phyloP scores from a whole-genome alignment of 352 stramenopile species.

The Thalassiosira ordinaria region DNA sequence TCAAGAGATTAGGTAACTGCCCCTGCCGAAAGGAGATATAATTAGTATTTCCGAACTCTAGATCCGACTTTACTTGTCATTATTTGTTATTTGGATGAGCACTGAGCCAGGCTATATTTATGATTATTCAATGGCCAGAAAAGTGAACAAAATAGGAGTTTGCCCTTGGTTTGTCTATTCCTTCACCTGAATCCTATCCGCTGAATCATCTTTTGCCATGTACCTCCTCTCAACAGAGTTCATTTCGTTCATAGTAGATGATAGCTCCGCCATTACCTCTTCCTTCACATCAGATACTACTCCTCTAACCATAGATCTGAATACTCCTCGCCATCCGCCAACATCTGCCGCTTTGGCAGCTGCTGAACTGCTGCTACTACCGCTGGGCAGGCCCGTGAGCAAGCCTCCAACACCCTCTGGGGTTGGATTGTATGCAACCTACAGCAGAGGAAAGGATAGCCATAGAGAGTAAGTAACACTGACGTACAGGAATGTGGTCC shows the following conservation, averaged over 20 bases:
- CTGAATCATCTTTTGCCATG: conserved; percentile 49
- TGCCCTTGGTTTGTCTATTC: no score
- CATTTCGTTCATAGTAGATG: conserved; percentile 14
- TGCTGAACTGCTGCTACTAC: conserved; percentile 15
- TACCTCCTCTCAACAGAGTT: conserved; percentile 46
- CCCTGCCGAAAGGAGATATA: no score
- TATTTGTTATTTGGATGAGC: no score
- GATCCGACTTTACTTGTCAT: no score
- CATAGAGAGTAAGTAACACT: no score
- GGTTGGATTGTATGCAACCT: conserved; percentile 57
- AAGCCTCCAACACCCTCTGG: conserved; percentile 24
- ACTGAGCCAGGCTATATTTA: no score
- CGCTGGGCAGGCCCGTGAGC: conserved; percentile 22
- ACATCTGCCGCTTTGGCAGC: conserved; percentile 1
- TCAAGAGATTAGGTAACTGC: no score
- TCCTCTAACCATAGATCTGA: conserved; percentile 29
- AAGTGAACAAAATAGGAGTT: no score
- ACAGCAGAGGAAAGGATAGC: not conserved
- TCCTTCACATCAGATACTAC: conserved; percentile 50
- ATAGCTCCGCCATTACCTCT: conserved; percentile 48
- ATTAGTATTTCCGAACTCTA: no score
- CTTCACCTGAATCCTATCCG: conserved; percentile 30
- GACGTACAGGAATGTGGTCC: no score
- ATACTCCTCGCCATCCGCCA: conserved; percentile 36
- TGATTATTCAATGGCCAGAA: no score